Base-by-base conservation (phyloP, 1,284 basidiomycete genomes). In the Rhizopogon parksii region DNA sequence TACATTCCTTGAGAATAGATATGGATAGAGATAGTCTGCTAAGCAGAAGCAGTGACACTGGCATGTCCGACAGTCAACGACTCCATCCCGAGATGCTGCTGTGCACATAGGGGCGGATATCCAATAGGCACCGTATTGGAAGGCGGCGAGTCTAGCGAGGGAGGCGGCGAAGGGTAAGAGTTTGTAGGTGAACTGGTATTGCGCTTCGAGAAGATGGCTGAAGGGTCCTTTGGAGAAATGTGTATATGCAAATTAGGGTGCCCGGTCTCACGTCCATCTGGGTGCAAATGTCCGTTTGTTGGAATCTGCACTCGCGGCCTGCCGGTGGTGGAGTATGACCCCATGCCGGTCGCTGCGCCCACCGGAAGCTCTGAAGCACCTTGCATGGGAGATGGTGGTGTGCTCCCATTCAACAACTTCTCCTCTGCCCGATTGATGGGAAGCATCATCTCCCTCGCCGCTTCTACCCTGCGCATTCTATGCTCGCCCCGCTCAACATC, bases 401-500 rank as follows among this genome's bases (percentile, higher is more conserved):
- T 67, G 11, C 64, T 65, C n/a, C 71, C 75, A 21, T 60, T 64
- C 68, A 81, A 67, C 51, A 81, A 59, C 35, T 68, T 65, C 17
- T 75, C 71, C 46, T 84, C 82, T 45, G 63, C 71, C 57, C 79
- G 80, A n/a, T 82, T 86, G 17, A 73, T 80, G 0, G 90, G 90
- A 19, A 93, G 71, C 64, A 82, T 74, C 60, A 89, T 65, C 36
- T 89, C 85, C 51, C 82, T 74, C 40, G 82, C 79, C 5, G 89
- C 90, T 64, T 94, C 91, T n/a, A 93, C 83, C 54, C 87, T 76
- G 49, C 86, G 75, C 71, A 92, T 79, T 69, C 86, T 87, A 67
- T 86, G 88, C 75, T 97, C 94, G 35, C 94, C 94, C 63, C 80
- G 81, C 64, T 92, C 93, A n/a, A 97, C 90, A 60, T 95, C 92